Evolutionary conservation across 768 basidiomycete species (phyloP), one percentile per base, ranked within the genome.

Genomic region (Boletus insuetus): DNA sequence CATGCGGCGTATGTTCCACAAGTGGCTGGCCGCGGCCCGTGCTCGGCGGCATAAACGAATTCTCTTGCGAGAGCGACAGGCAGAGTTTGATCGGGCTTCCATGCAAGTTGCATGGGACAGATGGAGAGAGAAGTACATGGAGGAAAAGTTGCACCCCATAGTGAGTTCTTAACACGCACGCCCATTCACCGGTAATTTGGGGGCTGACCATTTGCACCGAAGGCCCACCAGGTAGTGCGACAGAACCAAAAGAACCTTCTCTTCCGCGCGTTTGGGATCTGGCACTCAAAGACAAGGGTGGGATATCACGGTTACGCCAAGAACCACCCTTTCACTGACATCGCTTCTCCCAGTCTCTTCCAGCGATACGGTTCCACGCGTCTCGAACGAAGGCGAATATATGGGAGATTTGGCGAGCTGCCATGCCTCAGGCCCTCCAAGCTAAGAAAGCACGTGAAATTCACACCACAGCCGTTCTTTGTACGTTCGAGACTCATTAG

Each of bases 221-320:
- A 73, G 77, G 82, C 58, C 8, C 51, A 61, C 32, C 75, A 78
- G 46, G 77, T 92, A 52, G 69, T 81, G 31, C 57, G 82, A 38
- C 83, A 84, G 54, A 80, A 74, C 50, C 83, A 85, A 58, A 79
- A 77, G 58, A 85, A 83, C 64, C 63, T 82, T 17, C 70, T 89
- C 58, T 84, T 82, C 71, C 79, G 80, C n/a, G 80, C 84, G 3
- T 92, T 91, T 63, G 78, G 77, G 9, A 77, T 82, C 43, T 94
- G 91, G 91, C 80, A 85, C 64, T 79, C 84, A 13, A 87, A 81
- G 68, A 90, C 91, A 32, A 82, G 79, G 66, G 91, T 89, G 64
- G 62, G 74, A 69, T 50, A 29, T 48, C 14, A 29, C 24, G 5
- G 32, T 39, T 43, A 51, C 32, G 29, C 43, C 8, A 34, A 50